A percentile compares a stretch with the other conserved stretches of the same genome.
phyloP scores from a whole-genome alignment of 2,329 filamentous ascomycete species.

The Trichoderma sp. region DNA sequence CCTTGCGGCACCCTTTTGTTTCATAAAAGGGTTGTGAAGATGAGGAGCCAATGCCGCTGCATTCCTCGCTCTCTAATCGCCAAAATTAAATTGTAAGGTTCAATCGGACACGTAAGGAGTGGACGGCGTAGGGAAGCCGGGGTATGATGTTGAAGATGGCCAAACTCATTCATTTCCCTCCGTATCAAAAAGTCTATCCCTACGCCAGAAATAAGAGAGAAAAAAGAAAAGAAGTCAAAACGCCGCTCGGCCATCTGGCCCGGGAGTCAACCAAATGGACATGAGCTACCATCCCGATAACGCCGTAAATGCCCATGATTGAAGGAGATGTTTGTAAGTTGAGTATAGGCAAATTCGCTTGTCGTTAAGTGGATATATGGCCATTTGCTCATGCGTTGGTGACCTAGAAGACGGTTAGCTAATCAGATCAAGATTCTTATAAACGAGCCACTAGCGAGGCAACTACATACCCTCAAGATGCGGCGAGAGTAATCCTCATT shows the following conservation, averaged over 20 bases:
- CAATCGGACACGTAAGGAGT: constrained; percentile 37
- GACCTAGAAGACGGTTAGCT: constrained; percentile 40
- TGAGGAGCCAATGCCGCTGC: constrained; percentile 8
- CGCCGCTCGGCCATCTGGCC: constrained; percentile 36
- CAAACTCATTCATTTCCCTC: constrained; percentile 22
- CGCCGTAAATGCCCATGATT: constrained; percentile 41
- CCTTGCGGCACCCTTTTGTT: constrained; percentile 1
- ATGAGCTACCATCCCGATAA: constrained; percentile 41
- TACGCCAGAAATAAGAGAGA: constrained; percentile 33
- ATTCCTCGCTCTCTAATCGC: constrained; percentile 26
- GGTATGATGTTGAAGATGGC: constrained; percentile 20
- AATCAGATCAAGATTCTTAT: constrained; percentile 17
- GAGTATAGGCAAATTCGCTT: constrained; percentile 20
- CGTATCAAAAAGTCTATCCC: constrained; percentile 32
- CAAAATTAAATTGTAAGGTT: constrained; percentile 29
- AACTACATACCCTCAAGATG: constrained; percentile 79
- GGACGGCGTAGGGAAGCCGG: constrained; percentile 37
- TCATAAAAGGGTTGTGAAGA: constrained; percentile 6
- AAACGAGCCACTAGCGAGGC: not conserved
- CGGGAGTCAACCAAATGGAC: constrained; percentile 35
- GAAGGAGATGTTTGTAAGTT: constrained; percentile 23
- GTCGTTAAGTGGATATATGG: constrained; percentile 21
- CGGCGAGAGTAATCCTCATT: constrained; percentile 95
- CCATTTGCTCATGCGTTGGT: constrained; percentile 56
- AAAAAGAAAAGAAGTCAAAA: constrained; percentile 33